Evolutionary conservation across 768 basidiomycete genomes (phyloP).

Genomic region (Suillus ampliporus): DNA sequence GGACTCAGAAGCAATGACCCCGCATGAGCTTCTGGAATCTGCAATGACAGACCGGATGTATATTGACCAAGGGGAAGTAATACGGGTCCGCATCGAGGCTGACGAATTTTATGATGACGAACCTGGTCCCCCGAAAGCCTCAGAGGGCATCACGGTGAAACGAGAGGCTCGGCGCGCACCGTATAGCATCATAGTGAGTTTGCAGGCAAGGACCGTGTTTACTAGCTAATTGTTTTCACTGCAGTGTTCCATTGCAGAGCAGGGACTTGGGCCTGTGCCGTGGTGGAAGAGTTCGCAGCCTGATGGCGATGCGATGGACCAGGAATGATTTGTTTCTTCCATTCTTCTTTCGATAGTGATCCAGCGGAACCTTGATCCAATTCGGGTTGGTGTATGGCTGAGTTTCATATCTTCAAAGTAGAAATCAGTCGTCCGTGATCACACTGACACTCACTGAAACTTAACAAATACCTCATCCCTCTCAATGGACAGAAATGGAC

Average conservation of each 20-base stretch:
- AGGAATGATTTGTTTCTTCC: slow-evolving; percentile 32
- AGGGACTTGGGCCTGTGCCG: slow-evolving; percentile 74
- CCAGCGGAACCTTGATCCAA: background rate
- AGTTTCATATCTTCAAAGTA: background rate
- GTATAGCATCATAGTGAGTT: slow-evolving; percentile 71
- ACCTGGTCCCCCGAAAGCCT: slow-evolving; percentile 79
- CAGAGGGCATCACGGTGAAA: slow-evolving; percentile 67
- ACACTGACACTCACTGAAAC: background rate
- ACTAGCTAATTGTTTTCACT: slow-evolving; percentile 4
- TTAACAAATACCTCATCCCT: no score
- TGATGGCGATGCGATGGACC: slow-evolving; percentile 47
- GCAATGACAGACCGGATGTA: slow-evolving; percentile 74
- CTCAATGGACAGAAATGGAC: no score
- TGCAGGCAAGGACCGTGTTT: background rate
- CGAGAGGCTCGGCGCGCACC: slow-evolving; percentile 59
- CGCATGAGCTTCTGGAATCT: slow-evolving; percentile 72
- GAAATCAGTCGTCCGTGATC: background rate
- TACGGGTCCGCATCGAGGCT: slow-evolving; percentile 78
- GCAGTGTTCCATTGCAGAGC: slow-evolving; percentile 83
- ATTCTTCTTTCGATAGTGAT: background rate
- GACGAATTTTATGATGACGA: slow-evolving; percentile 89
- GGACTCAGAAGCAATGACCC: slow-evolving; percentile 54
- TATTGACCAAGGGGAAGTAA: slow-evolving; percentile 75
- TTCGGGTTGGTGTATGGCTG: background rate
- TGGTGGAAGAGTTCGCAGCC: slow-evolving; percentile 72